Evolutionary conservation across 129 eudicot species (phyloP), one percentile per base, ranked within the genome.

Genomic region (Heracleum sosnowskyi): DNA sequence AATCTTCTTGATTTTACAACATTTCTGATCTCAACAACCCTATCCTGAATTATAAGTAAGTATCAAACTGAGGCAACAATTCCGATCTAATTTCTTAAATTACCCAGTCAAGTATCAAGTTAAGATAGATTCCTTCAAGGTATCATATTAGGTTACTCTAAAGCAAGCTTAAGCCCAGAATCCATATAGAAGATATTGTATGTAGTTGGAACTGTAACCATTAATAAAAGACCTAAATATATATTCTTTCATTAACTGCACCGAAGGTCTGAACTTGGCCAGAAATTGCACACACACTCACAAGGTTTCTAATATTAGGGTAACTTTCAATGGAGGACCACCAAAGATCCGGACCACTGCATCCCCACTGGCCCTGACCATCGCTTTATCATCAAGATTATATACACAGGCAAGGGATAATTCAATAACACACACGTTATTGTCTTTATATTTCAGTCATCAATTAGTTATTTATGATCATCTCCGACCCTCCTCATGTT

Each of bases 271-370:
- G 49, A 72, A 72, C 49, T 49, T 35, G 79, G 35, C 76, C 76
- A 39, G 16, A 72, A 72, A 53, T 49, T 35, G 79, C 35, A 24
- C 70, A 55, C 11, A 37, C 68, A 24, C 31, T 26, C 68, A 11
- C 68, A 60, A 70, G 45, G 75, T 49, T 76, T 51, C 22, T 18
- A 76, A 51, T 7, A 20, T 17, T 47, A 29, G 79, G 31, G 22
- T 3, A 53, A n/a, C 20, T 46, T 75, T 37, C 68, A 60, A 53
- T 47, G 47, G 31, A 46, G 68, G 68, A 53, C 79, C 69, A 33
- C 79, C 79, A 11, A 17, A 53, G 45, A 24, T 51, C 39, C 11
- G 47, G 69, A 76, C 79, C 79, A 53, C 71, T 16, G 70, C 49
- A 76, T 37, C 79, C 79, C 66, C 70, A 35, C 70, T 13, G 7